Evolutionary conservation across 2,329 filamentous ascomycete species (phyloP), one percentile per base, ranked within the genome.

Genomic region (Ceratocystis huliohia): DNA sequence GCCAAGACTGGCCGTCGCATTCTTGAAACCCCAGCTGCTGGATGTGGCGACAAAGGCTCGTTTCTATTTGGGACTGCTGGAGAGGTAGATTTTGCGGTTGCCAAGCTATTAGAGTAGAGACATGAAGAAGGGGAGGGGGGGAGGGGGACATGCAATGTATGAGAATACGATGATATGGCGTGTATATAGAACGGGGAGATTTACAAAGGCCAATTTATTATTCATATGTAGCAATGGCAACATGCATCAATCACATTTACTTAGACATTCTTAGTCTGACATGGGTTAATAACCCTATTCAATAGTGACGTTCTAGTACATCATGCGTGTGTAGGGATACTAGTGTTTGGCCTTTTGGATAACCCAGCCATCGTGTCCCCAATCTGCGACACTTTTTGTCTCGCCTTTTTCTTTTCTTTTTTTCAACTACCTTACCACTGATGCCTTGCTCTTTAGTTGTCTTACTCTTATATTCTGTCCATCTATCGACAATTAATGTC

Each of bases 1-100:
- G 77, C 82, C 0, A 72, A 67, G 0, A 73, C 75, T 17, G 80
- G 80, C 0, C 68, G 57, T 1, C 71, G 75, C 13, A 75, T 84
- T 4, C 70, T 84, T 41, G 76, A 74, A 0, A 73, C 66, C 59
- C 66, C 70, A 2, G 69, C 82, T 7, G 70, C 66, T 41, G 73
- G 76, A 2, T 78, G 79, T 30, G 79, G 82, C 63, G 81, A 84
- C 69, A 76, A 76, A 28, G 81, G 75, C 0, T 81, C 80, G 0
- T 62, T 84, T 64, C 72, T 82, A 0, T 83, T 80, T 67, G 82
- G 82, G 1, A 82, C 77, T 1, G 70, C 69, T 1, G 75, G 76
- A n/a, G 81, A 82, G 65, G 81, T 83, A 0, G 76, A 77, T 3
- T 62, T 61, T 63, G 71, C 70, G 46, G 77, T 73, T 48, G 17